Evolutionary conservation across 768 basidiomycete species (phyloP), one percentile per base, ranked within the genome.

Genomic region (Lactarius hatsudake): DNA sequence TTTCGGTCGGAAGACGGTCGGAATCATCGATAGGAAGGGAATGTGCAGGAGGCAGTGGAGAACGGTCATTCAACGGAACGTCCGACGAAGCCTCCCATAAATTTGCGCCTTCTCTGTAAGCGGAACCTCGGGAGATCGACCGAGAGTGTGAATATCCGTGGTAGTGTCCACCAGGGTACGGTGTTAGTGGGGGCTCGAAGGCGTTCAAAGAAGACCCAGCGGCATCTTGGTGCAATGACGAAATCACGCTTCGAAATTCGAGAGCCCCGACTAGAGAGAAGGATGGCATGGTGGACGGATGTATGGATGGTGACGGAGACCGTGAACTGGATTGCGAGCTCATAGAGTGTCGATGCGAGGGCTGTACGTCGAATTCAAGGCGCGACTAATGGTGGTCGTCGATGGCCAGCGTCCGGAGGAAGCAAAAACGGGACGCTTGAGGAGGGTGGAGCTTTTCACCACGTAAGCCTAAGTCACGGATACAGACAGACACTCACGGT

Each of bases 261-360:
- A 99, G 84, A 0, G 97, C 97, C 10, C 96, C 94, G 5, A 98
- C 85, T 2, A 99, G 84, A 3, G 96, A 98, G 72, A 94, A 94
- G 0, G 90, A 92, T 3, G 90, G 91, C 77, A 93, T 83, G 67
- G 86, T 84, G 12, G 77, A 75, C 43, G 80, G 76, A 28, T 77
- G 76, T 70, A 79, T 66, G 28, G 81, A 67, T 71, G 75, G 70
- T 58, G 75, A 70, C 7, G 86, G 84, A 1, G 89, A 64, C 30
- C 69, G 57, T 13, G 68, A 85, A 15, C 85, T 80, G 8, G 85
- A 80, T 30, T 80, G 82, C 17, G 84, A 80, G 62, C 78, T 77
- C 10, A 18, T 57, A 17, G 42, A 23, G 26, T 83, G 75, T 23
- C 78, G 79, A 38, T 73, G 74, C 10, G 83, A 80, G 4, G 82